phyloP scores from a whole-genome alignment of 768 basidiomycete genomes.

The Termitomyces sp. region DNA sequence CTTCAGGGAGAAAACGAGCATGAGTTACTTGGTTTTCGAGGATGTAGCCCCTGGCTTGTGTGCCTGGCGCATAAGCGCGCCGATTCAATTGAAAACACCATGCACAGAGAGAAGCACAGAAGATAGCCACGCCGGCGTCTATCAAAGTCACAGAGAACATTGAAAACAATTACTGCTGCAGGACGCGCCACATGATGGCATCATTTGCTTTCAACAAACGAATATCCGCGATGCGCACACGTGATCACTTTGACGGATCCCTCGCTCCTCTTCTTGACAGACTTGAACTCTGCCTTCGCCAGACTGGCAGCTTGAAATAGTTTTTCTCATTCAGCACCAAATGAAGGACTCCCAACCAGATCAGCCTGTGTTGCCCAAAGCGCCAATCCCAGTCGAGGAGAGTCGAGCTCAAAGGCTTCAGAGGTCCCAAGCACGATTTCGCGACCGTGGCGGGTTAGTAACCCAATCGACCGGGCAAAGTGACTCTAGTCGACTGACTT shows the following conservation, averaged over 20 bases:
- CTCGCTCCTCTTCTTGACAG: neutral
- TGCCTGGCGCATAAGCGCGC: neutral
- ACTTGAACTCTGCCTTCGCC: neutral
- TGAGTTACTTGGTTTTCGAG: slow-evolving; percentile 1
- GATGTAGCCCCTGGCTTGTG: neutral
- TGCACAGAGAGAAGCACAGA: neutral
- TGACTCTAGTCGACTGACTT: neutral
- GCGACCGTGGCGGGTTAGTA: slow-evolving; percentile 62
- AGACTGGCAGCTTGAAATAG: neutral
- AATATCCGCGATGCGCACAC: neutral
- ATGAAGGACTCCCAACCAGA: slow-evolving; percentile 2
- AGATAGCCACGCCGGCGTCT: neutral
- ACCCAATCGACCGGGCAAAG: neutral
- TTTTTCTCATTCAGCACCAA: neutral
- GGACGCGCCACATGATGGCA: neutral
- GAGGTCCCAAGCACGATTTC: slow-evolving; percentile 61
- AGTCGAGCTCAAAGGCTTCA: slow-evolving; percentile 57
- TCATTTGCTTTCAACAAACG: neutral
- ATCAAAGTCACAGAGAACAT: neutral
- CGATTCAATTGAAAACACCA: neutral
- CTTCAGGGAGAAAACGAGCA: neutral
- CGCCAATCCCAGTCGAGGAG: slow-evolving; percentile 36
- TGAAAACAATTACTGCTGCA: neutral
- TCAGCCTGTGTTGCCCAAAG: slow-evolving; percentile 1
- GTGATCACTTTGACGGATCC: neutral